phyloP scores from a whole-genome alignment of 1,284 basidiomycete species.

The Takashimella tepidaria region DNA sequence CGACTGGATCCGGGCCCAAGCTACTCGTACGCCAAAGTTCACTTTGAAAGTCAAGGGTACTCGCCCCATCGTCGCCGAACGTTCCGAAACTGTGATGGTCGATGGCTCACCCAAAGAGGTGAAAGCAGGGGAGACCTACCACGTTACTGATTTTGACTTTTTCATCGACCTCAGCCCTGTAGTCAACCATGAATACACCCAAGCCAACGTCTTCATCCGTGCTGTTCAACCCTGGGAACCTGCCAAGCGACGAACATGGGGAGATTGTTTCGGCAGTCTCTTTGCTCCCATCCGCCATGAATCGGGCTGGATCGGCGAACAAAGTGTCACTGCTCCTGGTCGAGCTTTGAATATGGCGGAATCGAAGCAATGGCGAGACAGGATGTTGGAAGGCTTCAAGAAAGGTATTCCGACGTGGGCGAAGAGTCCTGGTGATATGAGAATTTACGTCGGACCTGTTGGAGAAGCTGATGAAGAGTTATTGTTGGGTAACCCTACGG shows the following conservation, averaged over 20 bases:
- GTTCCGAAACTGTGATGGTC: conserved; percentile 17
- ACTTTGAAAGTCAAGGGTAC: conserved; percentile 23
- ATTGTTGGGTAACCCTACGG: conserved; percentile 6
- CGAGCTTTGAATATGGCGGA: conserved; percentile 8
- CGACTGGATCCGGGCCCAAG: conserved; percentile 31
- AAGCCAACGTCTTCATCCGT: conserved; percentile 26
- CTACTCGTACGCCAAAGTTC: conserved; percentile 23
- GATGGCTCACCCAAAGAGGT: conserved; percentile 16
- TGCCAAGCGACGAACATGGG: conserved; percentile 18
- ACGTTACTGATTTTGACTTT: conserved; percentile 40
- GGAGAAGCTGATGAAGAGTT: conserved; percentile 16
- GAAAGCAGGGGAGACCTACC: conserved; percentile 24
- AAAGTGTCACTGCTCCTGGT: conserved; percentile 12
- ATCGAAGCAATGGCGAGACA: conserved; percentile 3
- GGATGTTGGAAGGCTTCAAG: conserved; percentile 7
- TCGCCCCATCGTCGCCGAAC: conserved; percentile 22
- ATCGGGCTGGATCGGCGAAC: not conserved
- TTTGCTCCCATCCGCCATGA: conserved; percentile 8
- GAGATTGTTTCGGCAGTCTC: conserved; percentile 11
- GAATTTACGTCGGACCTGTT: conserved; percentile 17
- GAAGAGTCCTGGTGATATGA: not conserved
- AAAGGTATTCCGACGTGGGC: conserved; percentile 28
- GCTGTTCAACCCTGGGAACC: conserved; percentile 13
- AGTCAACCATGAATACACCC: conserved; percentile 27
- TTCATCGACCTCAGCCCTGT: conserved; percentile 32